Base-by-base conservation (phyloP, 495 filamentous ascomycete species). In the Bombardia bombarda region DNA sequence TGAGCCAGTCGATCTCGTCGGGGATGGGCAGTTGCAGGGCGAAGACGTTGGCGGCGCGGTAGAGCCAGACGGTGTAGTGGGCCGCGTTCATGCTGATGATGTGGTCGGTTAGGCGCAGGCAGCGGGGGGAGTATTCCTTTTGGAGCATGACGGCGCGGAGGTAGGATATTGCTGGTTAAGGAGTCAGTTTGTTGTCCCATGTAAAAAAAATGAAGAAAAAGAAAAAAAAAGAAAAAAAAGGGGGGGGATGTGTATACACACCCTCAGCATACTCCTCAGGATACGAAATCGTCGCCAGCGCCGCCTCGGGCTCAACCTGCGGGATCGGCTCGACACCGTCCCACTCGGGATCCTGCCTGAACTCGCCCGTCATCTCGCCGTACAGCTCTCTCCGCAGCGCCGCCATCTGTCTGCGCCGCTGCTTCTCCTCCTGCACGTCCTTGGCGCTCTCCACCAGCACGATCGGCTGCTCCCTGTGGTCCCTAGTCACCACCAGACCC, bases 11-110 rank as follows among this genome's bases (percentile, higher is more conserved):
- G 19, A 95, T 63, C 58, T 98, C 92, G 44, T 83, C 71, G 0
- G 57, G 56, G 38, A 96, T 73, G 46, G 83, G 72, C 37, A 78
- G 73, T 2, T 77, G 58, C 19, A 95, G 60, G 2, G 75, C 74
- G 47, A 83, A 76, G 21, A 98, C 55, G 26, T 77, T 83, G 49
- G 82, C 77, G 26, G 87, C 85, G 43, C 92, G 81, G 69, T 95
- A 98, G 30, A 98, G 80, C 92, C 92, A 98, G 42, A 97, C 87
- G 5, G 93, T 98, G 67, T 98, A 98, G 62, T 97, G 93, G 8
- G 90, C 87, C 6, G 92, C 87, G 62, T 98, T 98, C 76, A 95
- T 78, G 14, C 68, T 63, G 57, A 97, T 97, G 44, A 97, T 80
- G 57, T 90, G 78, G 49, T 86, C 80, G 2, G 92, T 97, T 35